Evolutionary conservation across 2,329 filamentous ascomycete species (phyloP).

Genomic region (Monosporascus sp.): DNA sequence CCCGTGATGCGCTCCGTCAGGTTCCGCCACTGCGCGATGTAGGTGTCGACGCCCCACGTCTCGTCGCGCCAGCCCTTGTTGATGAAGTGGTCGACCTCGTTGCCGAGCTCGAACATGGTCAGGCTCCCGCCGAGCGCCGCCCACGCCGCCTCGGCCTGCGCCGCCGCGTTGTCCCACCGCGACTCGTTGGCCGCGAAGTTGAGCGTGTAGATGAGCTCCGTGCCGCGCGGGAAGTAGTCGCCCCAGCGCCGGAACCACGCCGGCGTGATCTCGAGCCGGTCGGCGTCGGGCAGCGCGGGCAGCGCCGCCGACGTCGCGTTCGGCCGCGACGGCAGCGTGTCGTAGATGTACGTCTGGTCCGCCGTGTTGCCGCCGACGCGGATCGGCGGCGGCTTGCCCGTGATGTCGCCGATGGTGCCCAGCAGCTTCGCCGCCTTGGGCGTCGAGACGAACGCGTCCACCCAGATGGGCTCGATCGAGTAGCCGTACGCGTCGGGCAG

Average conservation of each 20-base stretch:
- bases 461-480: conserved; percentile 30
- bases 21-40: conserved; percentile 28
- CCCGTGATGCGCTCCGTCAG: conserved; percentile 25
- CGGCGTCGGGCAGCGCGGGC: conserved; percentile 17
- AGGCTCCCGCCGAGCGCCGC: conserved; percentile 23
- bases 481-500: conserved; percentile 28
- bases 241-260: conserved; percentile 28
- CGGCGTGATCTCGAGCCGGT: conserved; percentile 27
- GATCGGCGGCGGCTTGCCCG: conserved; percentile 26
- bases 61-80: conserved; percentile 28
- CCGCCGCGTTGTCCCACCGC: conserved; percentile 21
- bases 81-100: conserved; percentile 33
- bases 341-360: conserved; percentile 28
- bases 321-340: conserved; percentile 21
- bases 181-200: conserved; percentile 29
- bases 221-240: conserved; percentile 27
- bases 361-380: conserved; percentile 31
- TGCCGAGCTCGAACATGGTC: conserved; percentile 29
- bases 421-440: conserved; percentile 23
- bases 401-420: conserved; percentile 19
- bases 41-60: conserved; percentile 24
- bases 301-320: conserved; percentile 23
- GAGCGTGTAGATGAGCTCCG: conserved; percentile 28
- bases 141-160: conserved; percentile 25
- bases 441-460: conserved; percentile 25